phyloP scores from a whole-genome alignment of 116 monocot species.

The Phalaenopsis hybrid region DNA sequence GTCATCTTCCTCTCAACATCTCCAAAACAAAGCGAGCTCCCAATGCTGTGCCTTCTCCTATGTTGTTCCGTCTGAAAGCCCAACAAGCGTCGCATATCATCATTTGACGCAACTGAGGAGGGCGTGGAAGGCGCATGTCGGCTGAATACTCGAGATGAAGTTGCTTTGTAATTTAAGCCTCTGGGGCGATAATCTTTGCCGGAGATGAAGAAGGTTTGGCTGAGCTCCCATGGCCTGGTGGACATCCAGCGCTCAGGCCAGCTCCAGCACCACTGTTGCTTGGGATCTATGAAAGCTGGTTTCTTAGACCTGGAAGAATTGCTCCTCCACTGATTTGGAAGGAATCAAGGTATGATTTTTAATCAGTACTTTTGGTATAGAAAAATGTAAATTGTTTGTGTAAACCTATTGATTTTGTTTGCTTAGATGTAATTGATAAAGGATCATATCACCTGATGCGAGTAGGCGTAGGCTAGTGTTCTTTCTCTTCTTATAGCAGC shows the following conservation, averaged over 20 bases:
- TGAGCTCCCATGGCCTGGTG: constrained; percentile 45
- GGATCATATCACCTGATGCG: constrained; percentile 27
- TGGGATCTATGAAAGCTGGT: constrained; percentile 29
- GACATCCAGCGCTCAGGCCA: constrained; percentile 61
- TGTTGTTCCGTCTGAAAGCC: not conserved
- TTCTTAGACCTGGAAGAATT: constrained; percentile 19
- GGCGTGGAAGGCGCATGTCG: not conserved
- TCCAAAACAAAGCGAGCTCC: not conserved
- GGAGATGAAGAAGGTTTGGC: not conserved
- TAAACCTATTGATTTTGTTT: no score
- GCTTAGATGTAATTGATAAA: not conserved
- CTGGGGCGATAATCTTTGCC: constrained; percentile 6
- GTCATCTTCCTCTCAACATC: not conserved
- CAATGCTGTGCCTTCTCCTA: constrained; percentile 5
- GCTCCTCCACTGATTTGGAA: constrained; percentile 28
- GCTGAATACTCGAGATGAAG: not conserved
- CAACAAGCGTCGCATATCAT: not conserved
- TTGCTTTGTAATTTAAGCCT: not conserved
- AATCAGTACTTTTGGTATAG: no score
- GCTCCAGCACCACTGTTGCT: constrained; percentile 58
- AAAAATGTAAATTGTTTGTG: no score
- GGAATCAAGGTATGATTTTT: no score
- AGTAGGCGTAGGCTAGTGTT: constrained; percentile 36
- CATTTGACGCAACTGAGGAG: not conserved
- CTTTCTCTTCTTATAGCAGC: constrained; percentile 42